phyloP scores from a whole-genome alignment of 148 eudicot genomes.

The Chenopodium berlandieri region DNA sequence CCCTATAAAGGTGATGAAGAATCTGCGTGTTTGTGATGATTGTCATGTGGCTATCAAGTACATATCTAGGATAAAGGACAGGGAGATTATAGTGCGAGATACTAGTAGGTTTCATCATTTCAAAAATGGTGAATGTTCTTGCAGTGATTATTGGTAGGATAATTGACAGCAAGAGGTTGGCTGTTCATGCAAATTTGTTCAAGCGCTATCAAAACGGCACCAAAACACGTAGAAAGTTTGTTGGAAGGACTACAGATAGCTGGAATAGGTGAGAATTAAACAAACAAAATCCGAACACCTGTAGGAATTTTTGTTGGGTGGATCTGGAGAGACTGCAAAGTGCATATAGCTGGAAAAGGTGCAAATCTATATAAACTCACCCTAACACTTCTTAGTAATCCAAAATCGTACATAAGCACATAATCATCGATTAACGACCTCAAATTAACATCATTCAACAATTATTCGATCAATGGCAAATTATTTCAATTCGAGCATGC shows the following conservation, averaged over 20 bases:
- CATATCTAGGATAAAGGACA: slow-evolving; percentile 54
- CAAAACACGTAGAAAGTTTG: background rate
- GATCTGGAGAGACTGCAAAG: too few species aligned
- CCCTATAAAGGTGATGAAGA: slow-evolving; percentile 85
- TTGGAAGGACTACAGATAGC: background rate
- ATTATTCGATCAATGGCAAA: too few species aligned
- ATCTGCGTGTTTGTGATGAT: slow-evolving; percentile 71
- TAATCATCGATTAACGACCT: too few species aligned
- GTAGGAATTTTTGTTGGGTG: too few species aligned
- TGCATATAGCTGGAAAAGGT: background rate
- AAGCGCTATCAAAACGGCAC: background rate
- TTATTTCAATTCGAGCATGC: too few species aligned
- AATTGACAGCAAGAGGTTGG: background rate
- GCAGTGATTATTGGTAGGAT: slow-evolving; percentile 70
- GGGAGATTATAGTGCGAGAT: slow-evolving; percentile 80
- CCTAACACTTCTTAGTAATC: background rate
- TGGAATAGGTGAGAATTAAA: background rate
- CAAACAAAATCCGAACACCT: too few species aligned
- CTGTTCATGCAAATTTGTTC: background rate
- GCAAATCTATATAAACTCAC: background rate
- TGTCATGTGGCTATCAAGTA: slow-evolving; percentile 76
- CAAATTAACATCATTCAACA: too few species aligned
- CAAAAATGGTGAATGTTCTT: slow-evolving; percentile 72
- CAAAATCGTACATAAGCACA: too few species aligned
- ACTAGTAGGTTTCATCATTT: slow-evolving; percentile 31